Percentiles rank a stretch among this genome's conserved stretches.
Conservation (phyloP, 768 basidiomycete species). For the Leucosporidium scottii region DNA sequence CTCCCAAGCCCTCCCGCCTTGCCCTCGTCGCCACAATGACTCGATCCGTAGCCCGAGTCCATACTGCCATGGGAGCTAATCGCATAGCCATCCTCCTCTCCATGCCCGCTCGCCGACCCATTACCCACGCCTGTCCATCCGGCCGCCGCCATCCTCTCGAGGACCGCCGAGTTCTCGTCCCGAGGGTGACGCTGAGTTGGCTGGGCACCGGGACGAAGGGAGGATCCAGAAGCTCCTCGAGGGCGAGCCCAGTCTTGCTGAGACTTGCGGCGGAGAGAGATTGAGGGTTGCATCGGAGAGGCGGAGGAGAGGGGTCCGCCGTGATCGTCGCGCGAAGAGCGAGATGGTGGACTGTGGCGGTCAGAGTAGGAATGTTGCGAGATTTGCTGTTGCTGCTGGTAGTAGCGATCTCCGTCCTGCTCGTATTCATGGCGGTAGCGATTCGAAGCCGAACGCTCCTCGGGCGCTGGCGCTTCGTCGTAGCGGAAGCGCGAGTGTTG, state of each 20-base stretch:
- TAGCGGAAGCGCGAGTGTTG: too few species aligned
- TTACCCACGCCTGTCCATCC: background rate
- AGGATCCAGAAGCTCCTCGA: background rate
- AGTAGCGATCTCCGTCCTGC: too few species aligned
- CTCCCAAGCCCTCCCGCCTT: background rate
- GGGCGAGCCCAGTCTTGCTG: background rate
- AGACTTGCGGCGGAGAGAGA: background rate
- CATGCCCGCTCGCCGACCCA: background rate
- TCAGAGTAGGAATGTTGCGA: too few species aligned
- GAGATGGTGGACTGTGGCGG: too few species aligned
- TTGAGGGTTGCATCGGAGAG: background rate
- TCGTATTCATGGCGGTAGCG: too few species aligned
- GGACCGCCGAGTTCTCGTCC: background rate
- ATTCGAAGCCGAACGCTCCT: too few species aligned
- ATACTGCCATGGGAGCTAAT: background rate
- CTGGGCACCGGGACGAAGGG: background rate
- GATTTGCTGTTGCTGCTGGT: too few species aligned
- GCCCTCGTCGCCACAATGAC: background rate
- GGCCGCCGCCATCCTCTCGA: background rate
- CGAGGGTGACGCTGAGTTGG: too few species aligned
- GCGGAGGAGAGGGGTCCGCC: background rate
- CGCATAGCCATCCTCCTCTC: background rate
- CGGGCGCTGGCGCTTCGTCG: too few species aligned
- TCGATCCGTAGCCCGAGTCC: background rate
- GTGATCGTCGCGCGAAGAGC: background rate